Evolutionary conservation across 257 asterid genomes (phyloP).

Genomic region (Nicotiana sylvestris): DNA sequence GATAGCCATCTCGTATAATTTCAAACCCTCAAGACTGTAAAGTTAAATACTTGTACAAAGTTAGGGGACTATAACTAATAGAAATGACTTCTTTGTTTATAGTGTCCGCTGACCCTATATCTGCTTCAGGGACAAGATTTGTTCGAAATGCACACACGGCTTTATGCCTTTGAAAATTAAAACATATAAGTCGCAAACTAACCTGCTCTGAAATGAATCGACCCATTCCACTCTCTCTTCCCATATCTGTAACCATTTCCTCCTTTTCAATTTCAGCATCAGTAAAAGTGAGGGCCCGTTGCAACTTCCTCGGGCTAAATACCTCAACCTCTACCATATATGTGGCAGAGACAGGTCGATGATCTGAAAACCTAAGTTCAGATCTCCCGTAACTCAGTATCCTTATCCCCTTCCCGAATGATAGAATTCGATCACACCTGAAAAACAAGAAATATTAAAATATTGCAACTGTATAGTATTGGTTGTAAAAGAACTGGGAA

Average conservation of each 20-base stretch:
- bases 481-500: background rate
- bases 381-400: conserved; percentile 58
- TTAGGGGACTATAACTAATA: background rate
- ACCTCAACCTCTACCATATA: conserved; percentile 83
- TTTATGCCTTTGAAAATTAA: background rate
- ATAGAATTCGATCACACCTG: conserved; percentile 95
- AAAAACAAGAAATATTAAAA: background rate
- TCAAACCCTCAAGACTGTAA: background rate
- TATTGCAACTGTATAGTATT: background rate
- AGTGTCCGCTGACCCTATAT: background rate
- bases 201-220: conserved; percentile 44
- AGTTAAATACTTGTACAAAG: background rate
- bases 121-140: background rate
- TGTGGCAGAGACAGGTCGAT: conserved; percentile 84
- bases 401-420: conserved; percentile 79
- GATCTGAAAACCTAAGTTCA: conserved; percentile 78
- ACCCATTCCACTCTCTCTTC: conserved; percentile 22
- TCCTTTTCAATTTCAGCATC: conserved; percentile 82
- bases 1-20: background rate
- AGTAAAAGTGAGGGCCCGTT: conserved; percentile 82
- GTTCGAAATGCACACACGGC: background rate
- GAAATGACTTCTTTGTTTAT: background rate
- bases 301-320: conserved; percentile 75
- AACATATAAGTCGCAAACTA: background rate
- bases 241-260: conserved; percentile 35